Evolutionary conservation across 345 rosid species (phyloP), one percentile per base, ranked within the genome.

Genomic region (Salix viminalis): DNA sequence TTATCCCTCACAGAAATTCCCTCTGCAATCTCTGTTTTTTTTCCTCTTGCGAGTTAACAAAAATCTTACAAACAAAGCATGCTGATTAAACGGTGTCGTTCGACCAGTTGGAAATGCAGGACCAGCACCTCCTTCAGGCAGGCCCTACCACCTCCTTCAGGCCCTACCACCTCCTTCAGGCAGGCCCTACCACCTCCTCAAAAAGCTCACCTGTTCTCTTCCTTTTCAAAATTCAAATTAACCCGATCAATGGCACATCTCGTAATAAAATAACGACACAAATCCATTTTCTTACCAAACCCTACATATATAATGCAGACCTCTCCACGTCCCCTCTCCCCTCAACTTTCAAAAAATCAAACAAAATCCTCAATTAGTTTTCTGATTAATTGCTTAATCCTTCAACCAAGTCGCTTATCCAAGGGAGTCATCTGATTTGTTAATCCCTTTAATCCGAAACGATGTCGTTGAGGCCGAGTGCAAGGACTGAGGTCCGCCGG

Each of bases 391-490:
- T 41, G 21, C 23, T 48, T 28, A 13, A 34, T 65, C 67, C 50
- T 24, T 32, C 75, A 18, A 28, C 71, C 42, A 2, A 6, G 14
- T 58, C 64, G 28, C 64, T 4, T 3, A 58, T 58, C 64, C 64
- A 10, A 23, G 10, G 23, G 10, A 58, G 23, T 70, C 2, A 3
- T 16, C 15, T 2, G 2, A 19, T 8, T 48, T 15, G 4, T 15
- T 60, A 56, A 36, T 32, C 64, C 64, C 3, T 3, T 52, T 28
- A 48, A 37, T 32, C 2, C 5, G 32, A 26, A 60, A 70, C 41
- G 79, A 91, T 91, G 96, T 93, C 96, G 78, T 72, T 91, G 90
- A 87, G 94, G 74, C 94, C 96, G 21, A 90, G 76, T 86, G 88
- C 90, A 46, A 91, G 87, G 85, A 87, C 91, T 5, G 97, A 91